Base-by-base conservation (phyloP, 2,329 filamentous ascomycete genomes). In the Colletotrichum liriopes region DNA sequence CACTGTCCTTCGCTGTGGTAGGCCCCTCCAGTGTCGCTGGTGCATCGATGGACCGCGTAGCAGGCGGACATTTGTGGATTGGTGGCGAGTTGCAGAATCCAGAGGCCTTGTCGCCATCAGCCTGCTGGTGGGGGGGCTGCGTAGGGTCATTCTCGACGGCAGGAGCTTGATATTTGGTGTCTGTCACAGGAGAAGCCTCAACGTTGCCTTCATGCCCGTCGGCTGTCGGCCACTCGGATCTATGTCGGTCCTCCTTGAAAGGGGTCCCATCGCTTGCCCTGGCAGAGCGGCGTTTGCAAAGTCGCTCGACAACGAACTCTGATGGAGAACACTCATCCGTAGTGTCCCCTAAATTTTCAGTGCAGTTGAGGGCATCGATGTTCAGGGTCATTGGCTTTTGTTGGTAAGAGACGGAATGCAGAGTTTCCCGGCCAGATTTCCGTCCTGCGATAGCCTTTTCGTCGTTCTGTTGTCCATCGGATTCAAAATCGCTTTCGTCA, bases 401-500 rank as follows among this genome's bases (percentile, higher is more conserved):
- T 18, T 67, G 39, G 5, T n/a, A 29, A 29, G 39, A 32, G 20
- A 20, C 26, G 7, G 23, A n/a, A 35, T 8, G 37, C n/a, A 20
- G 23, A 14, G 18, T 47, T 37, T 20, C 16, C 1, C 39, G 54
- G 2, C 23, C 45, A 52, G 59, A 11, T 20, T 11, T 23, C 20
- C 52, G 47, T 14, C 29, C 14, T 26, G 6, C 26, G 41, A 14
- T 4, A 41, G 23, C 29, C 11, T 62, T 41, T 29, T 62, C 56
- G 11, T 62, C 41, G 8, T 16, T 41, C n/a, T 58, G 32, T 14
- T 9, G 23, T n/a, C 16, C 5, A 23, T 62, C 65, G 9, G 18
- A 41, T 41, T 59, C 52, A 11, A 37, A 32, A 11, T 56, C 54
- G 45, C 70, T 72, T 32, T 70, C 70, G 26, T 70, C 70, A 29